Conservation (phyloP, 106 monocot genomes). For the Allium fistulosum region DNA sequence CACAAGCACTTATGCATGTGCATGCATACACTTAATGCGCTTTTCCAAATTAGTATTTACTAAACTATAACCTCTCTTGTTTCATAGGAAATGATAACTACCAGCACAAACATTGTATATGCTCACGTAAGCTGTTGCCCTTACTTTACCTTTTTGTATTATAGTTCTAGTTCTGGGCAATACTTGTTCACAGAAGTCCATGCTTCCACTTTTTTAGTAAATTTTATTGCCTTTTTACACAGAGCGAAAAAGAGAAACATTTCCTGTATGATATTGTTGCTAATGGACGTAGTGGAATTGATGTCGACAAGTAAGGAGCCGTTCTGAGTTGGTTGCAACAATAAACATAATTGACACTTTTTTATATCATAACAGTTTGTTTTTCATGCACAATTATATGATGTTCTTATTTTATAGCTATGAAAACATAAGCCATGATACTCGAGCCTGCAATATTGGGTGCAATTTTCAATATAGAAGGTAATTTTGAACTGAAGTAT, state of each 20-base stretch:
- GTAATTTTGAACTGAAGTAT: constrained; percentile 12
- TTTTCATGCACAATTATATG: background rate
- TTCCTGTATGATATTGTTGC: constrained; percentile 99
- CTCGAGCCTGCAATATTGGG: constrained; percentile 85
- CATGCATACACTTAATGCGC: too few species aligned
- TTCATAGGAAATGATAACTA: constrained; percentile 79
- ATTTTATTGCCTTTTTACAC: background rate
- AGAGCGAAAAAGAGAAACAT: constrained; percentile 66
- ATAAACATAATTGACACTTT: background rate
- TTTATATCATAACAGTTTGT: too few species aligned
- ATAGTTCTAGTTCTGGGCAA: too few species aligned
- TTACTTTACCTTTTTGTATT: too few species aligned
- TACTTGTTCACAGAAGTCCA: too few species aligned
- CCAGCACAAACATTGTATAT: constrained; percentile 51
- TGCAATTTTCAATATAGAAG: constrained; percentile 89
- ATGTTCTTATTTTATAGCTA: constrained; percentile 41
- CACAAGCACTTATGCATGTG: too few species aligned
- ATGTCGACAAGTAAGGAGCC: constrained; percentile 86
- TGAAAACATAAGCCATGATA: constrained; percentile 92
- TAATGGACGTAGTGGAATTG: constrained; percentile 94
- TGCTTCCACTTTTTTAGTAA: too few species aligned
- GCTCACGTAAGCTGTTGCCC: constrained; percentile 35
- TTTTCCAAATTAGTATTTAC: too few species aligned
- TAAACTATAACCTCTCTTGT: background rate
- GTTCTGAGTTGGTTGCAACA: constrained; percentile 1